Percentiles rank a stretch among this genome's conserved stretches.
These are phyloP conservation scores for Paramecium caudatum DNA, from an alignment of 73 alveolate species.

Conservation along the genomic window DNA sequence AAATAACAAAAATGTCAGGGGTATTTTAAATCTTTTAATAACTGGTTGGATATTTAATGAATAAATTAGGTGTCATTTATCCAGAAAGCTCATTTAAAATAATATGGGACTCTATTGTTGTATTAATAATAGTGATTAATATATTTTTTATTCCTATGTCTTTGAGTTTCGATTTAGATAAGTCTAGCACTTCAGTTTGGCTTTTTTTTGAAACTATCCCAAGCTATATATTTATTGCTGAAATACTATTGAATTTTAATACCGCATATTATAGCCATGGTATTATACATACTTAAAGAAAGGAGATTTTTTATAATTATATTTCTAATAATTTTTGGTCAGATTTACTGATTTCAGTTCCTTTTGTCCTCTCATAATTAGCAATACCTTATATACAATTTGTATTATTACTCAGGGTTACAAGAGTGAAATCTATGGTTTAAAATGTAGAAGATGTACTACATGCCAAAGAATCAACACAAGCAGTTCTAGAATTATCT, in stretches of 20 bases:
- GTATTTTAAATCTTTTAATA: background rate
- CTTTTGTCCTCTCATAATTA: constrained; percentile 54
- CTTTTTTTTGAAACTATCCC: constrained; percentile 68
- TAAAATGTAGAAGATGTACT: constrained; percentile 64
- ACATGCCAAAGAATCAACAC: constrained; percentile 53
- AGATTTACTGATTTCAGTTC: constrained; percentile 64
- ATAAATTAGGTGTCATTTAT: constrained; percentile 33
- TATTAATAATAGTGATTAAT: constrained; percentile 44
- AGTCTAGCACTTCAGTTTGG: background rate
- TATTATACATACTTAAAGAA: constrained; percentile 18
- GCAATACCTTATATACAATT: constrained; percentile 60
- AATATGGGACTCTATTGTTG: constrained; percentile 41
- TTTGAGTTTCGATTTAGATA: constrained; percentile 42
- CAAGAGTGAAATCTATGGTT: constrained; percentile 57
- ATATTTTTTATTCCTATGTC: constrained; percentile 59
- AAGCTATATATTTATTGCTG: constrained; percentile 58
- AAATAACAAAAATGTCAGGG: background rate
- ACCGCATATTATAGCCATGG: constrained; percentile 74
- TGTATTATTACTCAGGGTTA: constrained; percentile 61
- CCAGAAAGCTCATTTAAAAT: constrained; percentile 57
- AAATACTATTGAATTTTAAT: constrained; percentile 69
- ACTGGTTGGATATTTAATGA: background rate
- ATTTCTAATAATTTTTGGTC: constrained; percentile 50
- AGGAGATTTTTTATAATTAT: constrained; percentile 36
- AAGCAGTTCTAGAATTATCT: constrained; percentile 71